phyloP scores from a whole-genome alignment of 2,329 filamentous ascomycete genomes.

The Colletotrichum gloeosporioides region DNA sequence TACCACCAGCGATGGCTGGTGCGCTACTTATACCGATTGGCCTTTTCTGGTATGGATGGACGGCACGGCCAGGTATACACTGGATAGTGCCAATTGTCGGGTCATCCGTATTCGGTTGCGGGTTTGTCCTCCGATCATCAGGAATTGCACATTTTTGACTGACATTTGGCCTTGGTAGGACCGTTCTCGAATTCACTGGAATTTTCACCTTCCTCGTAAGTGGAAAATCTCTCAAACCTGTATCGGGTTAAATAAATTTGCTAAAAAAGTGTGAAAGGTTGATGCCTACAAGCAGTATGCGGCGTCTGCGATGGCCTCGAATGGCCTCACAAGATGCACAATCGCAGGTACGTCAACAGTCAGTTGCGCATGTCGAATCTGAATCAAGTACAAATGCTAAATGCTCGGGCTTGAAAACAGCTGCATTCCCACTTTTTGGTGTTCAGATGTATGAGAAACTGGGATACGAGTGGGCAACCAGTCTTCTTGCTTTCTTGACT shows the following conservation, averaged over 20 bases:
- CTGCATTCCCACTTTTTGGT: constrained; percentile 77
- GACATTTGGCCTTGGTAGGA: constrained; percentile 47
- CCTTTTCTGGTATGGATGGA: constrained; percentile 25
- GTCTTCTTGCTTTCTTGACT: constrained; percentile 64
- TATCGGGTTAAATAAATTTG: not conserved
- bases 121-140: constrained; percentile 51
- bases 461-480: constrained; percentile 73
- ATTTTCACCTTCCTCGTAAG: constrained; percentile 86
- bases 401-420: constrained; percentile 39
- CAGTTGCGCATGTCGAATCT: not conserved
- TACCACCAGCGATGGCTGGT: constrained; percentile 78
- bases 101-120: constrained; percentile 71
- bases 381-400: not conserved
- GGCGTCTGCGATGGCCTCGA: constrained; percentile 82
- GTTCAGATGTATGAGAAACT: constrained; percentile 73
- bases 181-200: constrained; percentile 79
- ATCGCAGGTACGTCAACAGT: constrained; percentile 65
- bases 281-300: constrained; percentile 81
- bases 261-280: constrained; percentile 45
- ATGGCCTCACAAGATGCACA: constrained; percentile 76
- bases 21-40: constrained; percentile 78
- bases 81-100: constrained; percentile 61
- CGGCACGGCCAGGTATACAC: constrained; percentile 1
- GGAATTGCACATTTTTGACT: not conserved
- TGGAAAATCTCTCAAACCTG: constrained; percentile 14